phyloP scores from a whole-genome alignment of 1,139 yeast species.

The Sugiyamaella xylanicola region DNA sequence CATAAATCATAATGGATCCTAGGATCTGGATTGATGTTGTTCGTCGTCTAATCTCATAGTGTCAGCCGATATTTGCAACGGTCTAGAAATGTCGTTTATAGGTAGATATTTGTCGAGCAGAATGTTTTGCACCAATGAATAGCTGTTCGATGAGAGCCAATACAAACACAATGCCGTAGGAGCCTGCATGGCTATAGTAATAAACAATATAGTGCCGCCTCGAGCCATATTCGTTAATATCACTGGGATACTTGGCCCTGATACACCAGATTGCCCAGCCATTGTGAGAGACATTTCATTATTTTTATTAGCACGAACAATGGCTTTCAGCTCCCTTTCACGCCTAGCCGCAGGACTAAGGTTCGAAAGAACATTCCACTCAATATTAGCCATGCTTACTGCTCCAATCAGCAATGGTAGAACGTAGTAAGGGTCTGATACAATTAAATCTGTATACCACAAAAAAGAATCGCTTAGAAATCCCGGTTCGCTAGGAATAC shows the following conservation, averaged over 20 bases:
- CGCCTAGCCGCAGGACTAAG: slow-evolving; percentile 44
- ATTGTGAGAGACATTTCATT: slow-evolving; percentile 30
- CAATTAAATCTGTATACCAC: slow-evolving; percentile 64
- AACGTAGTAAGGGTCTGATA: slow-evolving; percentile 62
- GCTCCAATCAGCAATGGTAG: slow-evolving; percentile 74
- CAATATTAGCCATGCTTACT: slow-evolving; percentile 72
- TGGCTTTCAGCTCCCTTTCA: slow-evolving; percentile 22
- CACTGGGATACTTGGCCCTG: slow-evolving; percentile 58
- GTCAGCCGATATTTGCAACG: slow-evolving; percentile 1
- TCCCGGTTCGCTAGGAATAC: slow-evolving; percentile 56
- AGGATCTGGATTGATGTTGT: not conserved
- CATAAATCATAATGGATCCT: not conserved
- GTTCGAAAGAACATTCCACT: slow-evolving; percentile 69
- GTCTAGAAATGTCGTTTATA: slow-evolving; percentile 17
- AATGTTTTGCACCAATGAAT: slow-evolving; percentile 73
- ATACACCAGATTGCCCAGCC: slow-evolving; percentile 45
- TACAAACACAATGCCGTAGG: slow-evolving; percentile 78
- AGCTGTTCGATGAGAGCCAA: slow-evolving; percentile 84
- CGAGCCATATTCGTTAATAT: slow-evolving; percentile 68
- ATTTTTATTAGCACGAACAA: slow-evolving; percentile 22
- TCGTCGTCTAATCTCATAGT: slow-evolving; percentile 2
- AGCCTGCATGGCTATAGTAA: slow-evolving; percentile 84
- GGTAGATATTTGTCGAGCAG: slow-evolving; percentile 72
- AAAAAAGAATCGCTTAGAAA: slow-evolving; percentile 57
- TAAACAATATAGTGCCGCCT: slow-evolving; percentile 73